Base-by-base conservation (phyloP, 1,139 yeast species). In the Taphrina communis region DNA sequence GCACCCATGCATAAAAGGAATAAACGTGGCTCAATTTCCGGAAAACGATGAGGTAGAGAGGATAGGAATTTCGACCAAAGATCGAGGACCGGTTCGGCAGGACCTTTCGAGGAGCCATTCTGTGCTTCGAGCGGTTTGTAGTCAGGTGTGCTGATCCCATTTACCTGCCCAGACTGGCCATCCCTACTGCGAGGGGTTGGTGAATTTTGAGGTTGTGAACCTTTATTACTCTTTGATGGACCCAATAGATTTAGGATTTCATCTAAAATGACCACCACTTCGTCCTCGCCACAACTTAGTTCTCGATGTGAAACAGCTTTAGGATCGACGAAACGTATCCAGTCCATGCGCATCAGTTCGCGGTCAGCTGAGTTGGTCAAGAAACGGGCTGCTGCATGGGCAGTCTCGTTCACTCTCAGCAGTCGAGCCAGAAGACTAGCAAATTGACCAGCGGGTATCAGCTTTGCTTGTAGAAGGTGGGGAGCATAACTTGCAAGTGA, bases 361-460 rank as follows among this genome's bases (percentile, higher is more conserved):
- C 85, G 80, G 69, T 85, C 88, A 36, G 77, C 75, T 2, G 80
- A 77, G 65, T 84, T 82, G 11, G 81, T 78, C 65, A 88, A 78
- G 58, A 85, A 82, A 68, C 83, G 81, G 25, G 84, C 79, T 0
- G 89, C 86, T 50, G 85, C 80, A 70, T 81, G 81, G 0, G 89
- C 86, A 1, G 89, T 83, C 72, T 87, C 88, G 35, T 86, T 82
- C 59, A 86, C 86, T 71, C 85, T 82, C 52, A 86, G 80, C 70
- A 88, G 79, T 63, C 91, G 83, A 65, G 84, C 82, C 61, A 89
- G 78, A 57, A 89, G 76, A 61, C 81, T 80, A 3, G 86, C 79
- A 77, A 91, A 90, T 58, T 82, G 82, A 65, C 80, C 82, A 0
- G 90, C 90, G 19, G 85, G 80, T 66, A 79, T 80, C 65, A 86